Evolutionary conservation across 2,329 filamentous ascomycete genomes (phyloP), one percentile per base, ranked within the genome.

Genomic region (Beauveria varroae): DNA sequence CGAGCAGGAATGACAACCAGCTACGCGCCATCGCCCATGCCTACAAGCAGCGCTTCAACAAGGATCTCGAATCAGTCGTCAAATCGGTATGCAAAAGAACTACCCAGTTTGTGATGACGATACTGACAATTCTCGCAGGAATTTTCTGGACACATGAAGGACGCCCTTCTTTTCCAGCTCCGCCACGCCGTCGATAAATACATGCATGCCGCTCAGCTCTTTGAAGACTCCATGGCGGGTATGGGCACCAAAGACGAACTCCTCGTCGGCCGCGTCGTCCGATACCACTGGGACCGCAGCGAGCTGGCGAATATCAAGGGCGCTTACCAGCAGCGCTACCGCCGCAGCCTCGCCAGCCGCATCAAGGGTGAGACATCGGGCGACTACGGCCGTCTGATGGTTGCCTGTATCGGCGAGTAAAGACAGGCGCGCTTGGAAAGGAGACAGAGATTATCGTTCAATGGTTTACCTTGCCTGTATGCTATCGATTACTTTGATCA

Each of bases 121-220:
- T 9, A 44, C 26, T 28, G 24, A 49, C 47, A 52, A 18, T n/a
- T 22, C 12, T 12, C 62, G 9, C 63, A 87, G 76, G 86, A 95
- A 69, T 97, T 97, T 75, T 90, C 87, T 0, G 93, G 93, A 0
- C 93, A 98, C 71, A 97, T 98, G 92, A 81, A 93, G 72, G 84
- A 90, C 18, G 91, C 91, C 0, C 81, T 98, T 1, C 76, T 95
- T 28, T 86, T 86, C 71, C 91, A 96, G 73, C 78, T 97, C n/a
- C 82, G 83, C 12, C 81, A 87, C 14, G 93, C 90, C 3, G 78
- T 84, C 6, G 91, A 97, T 74, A 90, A 88, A 66, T 91, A 90
- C 62, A 88, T 90, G 80, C 87, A 91, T 65, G 93, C 96, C 68
- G 95, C 93, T 0, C 77, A 82, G 24, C 78, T 91, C 5, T 80